Conservation (phyloP, 768 basidiomycete genomes). For the Pleurotus salmoneostramineus region DNA sequence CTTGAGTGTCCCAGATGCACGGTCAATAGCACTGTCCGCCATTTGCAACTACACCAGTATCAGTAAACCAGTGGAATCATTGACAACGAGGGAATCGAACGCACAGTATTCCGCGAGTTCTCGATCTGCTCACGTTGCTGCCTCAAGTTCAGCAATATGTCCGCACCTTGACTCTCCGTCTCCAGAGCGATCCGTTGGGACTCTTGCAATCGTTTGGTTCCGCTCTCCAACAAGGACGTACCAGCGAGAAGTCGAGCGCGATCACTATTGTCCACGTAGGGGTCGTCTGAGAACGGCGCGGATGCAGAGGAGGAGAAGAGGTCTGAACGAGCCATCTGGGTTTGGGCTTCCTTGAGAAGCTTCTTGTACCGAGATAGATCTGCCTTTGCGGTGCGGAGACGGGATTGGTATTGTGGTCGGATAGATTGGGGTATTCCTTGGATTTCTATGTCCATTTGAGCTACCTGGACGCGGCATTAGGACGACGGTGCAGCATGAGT, state of each 20-base stretch:
- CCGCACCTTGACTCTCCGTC: constrained; percentile 93
- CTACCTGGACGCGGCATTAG: constrained; percentile 51
- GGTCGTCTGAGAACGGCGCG: constrained; percentile 68
- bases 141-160: constrained; percentile 82
- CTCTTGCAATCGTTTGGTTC: constrained; percentile 80
- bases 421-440: constrained; percentile 90
- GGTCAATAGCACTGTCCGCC: constrained; percentile 87
- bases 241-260: constrained; percentile 78
- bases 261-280: constrained; percentile 67
- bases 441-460: constrained; percentile 99
- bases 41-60: constrained; percentile 57
- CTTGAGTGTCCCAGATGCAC: constrained; percentile 88
- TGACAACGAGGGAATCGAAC: constrained; percentile 16
- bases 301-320: constrained; percentile 56
- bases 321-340: constrained; percentile 69
- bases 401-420: constrained; percentile 69
- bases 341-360: constrained; percentile 67
- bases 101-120: constrained; percentile 84
- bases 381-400: constrained; percentile 71
- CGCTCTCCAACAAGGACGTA: constrained; percentile 77
- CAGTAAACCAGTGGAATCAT: neutral
- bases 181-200: constrained; percentile 91
- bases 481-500: constrained; percentile 1
- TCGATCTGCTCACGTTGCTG: constrained; percentile 93
- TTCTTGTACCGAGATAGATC: constrained; percentile 81